Base-by-base conservation (phyloP, 202 grass and related monocot species). In the Digitaria exilis region DNA sequence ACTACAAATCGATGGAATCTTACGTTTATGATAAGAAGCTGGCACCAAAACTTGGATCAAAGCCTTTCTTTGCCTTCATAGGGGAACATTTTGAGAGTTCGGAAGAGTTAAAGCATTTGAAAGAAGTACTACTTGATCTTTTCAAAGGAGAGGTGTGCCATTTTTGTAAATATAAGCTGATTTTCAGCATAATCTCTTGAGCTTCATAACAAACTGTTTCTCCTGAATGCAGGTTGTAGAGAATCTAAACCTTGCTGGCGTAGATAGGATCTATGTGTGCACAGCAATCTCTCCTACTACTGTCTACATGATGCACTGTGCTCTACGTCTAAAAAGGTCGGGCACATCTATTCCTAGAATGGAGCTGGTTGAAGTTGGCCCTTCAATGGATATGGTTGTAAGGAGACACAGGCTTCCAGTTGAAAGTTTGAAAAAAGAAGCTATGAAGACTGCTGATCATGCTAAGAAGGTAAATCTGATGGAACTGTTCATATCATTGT, bases 331-430 rank as follows among this genome's bases (percentile, higher is more conserved):
- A 21, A 95, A 95, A 88, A 90, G 81, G 73, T 98, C 96, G 0
- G 96, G 93, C 78, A 94, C 96, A 32, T 42, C 88, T 41, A 81
- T 98, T 80, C 93, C 96, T 58, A 93, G 93, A 74, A 95, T 98
- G 85, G 96, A 98, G 73, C 76, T 98, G 66, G 90, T 95, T 65
- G 96, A 98, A 88, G 96, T 98, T 73, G 96, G 96, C 15, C 92
- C 96, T 37, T 95, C 90, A 3, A 93, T 98, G 92, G 92, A 98
- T 63, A 75, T 98, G 76, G 85, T 91, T 14, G 73, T 98, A 65
- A 92, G 87, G 19, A 73, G 90, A 28, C 85, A 93, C 61, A 73
- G 87, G 41, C 80, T 78, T 82, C 88, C 92, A 59, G 88, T 83
- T 79, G 95, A 95, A 56, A 80, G 90, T 65, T 74, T 95, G 22